These are phyloP conservation scores for Coniferiporia weirii DNA, from an alignment of 1,284 basidiomycete genomes.

Conservation along the genomic window DNA sequence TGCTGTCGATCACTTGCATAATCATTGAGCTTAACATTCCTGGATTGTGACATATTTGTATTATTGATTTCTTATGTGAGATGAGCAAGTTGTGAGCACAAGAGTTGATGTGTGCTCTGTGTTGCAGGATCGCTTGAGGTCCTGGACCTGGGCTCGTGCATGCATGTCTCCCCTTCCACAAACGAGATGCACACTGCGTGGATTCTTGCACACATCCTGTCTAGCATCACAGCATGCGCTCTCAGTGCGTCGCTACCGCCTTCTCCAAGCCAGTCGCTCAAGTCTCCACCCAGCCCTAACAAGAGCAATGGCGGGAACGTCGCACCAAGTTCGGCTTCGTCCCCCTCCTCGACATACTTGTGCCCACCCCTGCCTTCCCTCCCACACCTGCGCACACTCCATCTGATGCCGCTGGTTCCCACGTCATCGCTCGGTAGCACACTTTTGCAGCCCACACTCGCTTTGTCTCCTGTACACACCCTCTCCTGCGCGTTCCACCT, in stretches of 20 bases:
- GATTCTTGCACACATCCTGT: conserved; percentile 53
- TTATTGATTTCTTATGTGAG: too few relatives aligned
- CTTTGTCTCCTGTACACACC: conserved; percentile 54
- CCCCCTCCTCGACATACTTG: not conserved
- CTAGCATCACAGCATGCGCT: conserved; percentile 47
- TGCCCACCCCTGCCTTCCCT: conserved; percentile 25
- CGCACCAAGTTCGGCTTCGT: not conserved
- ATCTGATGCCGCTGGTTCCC: conserved; percentile 58
- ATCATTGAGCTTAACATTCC: too few relatives aligned
- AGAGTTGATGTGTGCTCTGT: too few relatives aligned
- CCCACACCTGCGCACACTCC: conserved; percentile 46
- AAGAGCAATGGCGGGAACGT: too few relatives aligned
- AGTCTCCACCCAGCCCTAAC: too few relatives aligned
- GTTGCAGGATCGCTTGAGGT: conserved; percentile 50
- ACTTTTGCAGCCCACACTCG: conserved; percentile 42
- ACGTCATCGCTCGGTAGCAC: conserved; percentile 55
- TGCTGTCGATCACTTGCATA: too few relatives aligned
- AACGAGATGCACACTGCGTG: conserved; percentile 52
- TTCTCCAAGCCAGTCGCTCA: conserved; percentile 1
- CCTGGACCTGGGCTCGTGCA: conserved; percentile 56
- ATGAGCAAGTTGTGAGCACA: too few relatives aligned
- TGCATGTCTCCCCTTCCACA: conserved; percentile 45
- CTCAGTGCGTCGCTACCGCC: conserved; percentile 43
- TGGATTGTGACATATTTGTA: too few relatives aligned
- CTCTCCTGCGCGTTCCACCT: conserved; percentile 54